phyloP scores from a whole-genome alignment of 306 rosid species.

The Prunus padus region DNA sequence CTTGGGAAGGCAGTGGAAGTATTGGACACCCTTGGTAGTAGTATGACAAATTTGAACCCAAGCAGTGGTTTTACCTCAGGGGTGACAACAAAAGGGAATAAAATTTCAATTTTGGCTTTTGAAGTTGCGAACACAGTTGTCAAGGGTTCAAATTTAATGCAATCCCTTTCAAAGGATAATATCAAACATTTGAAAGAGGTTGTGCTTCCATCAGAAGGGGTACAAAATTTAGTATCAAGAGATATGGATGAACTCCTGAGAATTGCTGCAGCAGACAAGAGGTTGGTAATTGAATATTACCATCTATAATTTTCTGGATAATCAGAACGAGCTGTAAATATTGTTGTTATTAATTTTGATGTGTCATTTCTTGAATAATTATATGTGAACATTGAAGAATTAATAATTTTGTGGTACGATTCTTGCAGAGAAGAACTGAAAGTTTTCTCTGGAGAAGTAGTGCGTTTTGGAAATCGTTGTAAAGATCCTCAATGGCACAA shows the following conservation, averaged over 20 bases:
- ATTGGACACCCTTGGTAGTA: constrained; percentile 96
- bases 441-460: constrained; percentile 90
- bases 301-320: not conserved
- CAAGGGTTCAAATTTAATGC: constrained; percentile 94
- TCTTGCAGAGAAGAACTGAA: constrained; percentile 91
- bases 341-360: constrained; percentile 6
- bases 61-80: constrained; percentile 86
- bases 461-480: constrained; percentile 98
- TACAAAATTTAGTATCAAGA: constrained; percentile 75
- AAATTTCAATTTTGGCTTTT: constrained; percentile 90
- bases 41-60: constrained; percentile 85
- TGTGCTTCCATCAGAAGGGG: constrained; percentile 89
- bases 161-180: constrained; percentile 91
- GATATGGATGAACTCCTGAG: constrained; percentile 87
- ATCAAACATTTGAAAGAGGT: constrained; percentile 85
- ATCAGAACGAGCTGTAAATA: not conserved
- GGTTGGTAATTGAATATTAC: constrained; percentile 44
- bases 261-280: constrained; percentile 94
- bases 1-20: constrained; percentile 99
- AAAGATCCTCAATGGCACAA: constrained; percentile 99
- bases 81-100: constrained; percentile 77
- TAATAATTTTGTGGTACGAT: constrained; percentile 36
- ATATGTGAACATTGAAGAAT: constrained; percentile 4
- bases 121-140: constrained; percentile 98
- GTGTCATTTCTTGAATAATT: constrained; percentile 25